Percentiles rank a stretch among this genome's conserved stretches.
phyloP scores from a whole-genome alignment of 805 yeast genomes.

The Yamadazyma sp. region DNA sequence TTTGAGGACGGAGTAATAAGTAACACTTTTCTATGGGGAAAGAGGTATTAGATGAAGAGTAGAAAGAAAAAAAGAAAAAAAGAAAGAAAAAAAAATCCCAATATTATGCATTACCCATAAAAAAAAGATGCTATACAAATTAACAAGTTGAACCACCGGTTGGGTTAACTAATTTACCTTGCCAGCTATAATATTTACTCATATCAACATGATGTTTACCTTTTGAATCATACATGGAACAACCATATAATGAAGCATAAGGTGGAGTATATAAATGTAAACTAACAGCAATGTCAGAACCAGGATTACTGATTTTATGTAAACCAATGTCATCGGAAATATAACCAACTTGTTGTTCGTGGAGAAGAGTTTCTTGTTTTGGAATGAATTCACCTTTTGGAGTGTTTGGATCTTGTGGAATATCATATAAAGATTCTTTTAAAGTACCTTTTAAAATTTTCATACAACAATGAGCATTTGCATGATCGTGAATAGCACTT shows the following conservation, averaged over 20 bases:
- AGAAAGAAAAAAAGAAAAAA: no score
- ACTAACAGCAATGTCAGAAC: slow-evolving; percentile 47
- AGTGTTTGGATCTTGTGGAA: slow-evolving; percentile 34
- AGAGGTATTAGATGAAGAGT: no score
- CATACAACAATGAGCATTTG: slow-evolving; percentile 74
- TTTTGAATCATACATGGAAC: slow-evolving; percentile 47
- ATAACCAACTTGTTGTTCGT: slow-evolving; percentile 53
- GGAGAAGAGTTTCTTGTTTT: slow-evolving; percentile 24
- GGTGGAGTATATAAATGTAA: slow-evolving; percentile 78
- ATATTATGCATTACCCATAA: no score
- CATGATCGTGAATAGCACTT: slow-evolving; percentile 71
- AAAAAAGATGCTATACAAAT: no score
- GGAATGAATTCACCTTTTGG: slow-evolving; percentile 20
- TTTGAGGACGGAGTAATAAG: no score
- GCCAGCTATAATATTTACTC: slow-evolving; percentile 60
- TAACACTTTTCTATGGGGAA: no score
- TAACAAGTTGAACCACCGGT: slow-evolving; percentile 9
- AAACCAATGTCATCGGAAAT: slow-evolving; percentile 65
- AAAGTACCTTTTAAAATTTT: slow-evolving; percentile 61
- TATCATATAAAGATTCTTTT: slow-evolving; percentile 53
- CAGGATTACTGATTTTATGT: slow-evolving; percentile 58
- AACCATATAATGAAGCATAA: slow-evolving; percentile 61
- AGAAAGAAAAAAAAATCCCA: no score
- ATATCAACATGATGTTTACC: slow-evolving; percentile 53
- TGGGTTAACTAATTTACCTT: slow-evolving; percentile 35